phyloP scores from a whole-genome alignment of 345 rosid species.

The Corchorus olitorius region DNA sequence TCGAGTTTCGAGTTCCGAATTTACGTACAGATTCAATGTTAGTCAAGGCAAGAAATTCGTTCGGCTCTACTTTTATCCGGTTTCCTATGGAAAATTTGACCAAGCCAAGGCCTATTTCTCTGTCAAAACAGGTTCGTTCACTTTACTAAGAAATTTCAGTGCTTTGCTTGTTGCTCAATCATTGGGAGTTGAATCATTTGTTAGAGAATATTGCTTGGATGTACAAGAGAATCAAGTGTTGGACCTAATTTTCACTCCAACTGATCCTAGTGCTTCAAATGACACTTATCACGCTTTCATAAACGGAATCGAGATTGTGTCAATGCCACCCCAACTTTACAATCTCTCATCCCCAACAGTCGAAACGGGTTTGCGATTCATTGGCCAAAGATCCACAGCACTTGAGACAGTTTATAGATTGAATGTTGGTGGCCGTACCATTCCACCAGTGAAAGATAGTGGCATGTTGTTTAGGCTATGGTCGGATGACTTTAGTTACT shows the following conservation, averaged over 20 bases:
- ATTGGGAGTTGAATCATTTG: neutral
- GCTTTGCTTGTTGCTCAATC: neutral
- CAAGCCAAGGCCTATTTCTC: neutral
- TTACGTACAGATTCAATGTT: neutral
- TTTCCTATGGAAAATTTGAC: neutral
- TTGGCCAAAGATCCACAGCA: too few relatives aligned
- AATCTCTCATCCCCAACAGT: too few relatives aligned
- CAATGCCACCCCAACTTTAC: neutral
- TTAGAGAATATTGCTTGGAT: neutral
- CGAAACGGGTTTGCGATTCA: too few relatives aligned
- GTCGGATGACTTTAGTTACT: too few relatives aligned
- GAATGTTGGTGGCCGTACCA: too few relatives aligned
- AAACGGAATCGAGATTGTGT: neutral
- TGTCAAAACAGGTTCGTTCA: neutral
- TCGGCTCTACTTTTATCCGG: neutral
- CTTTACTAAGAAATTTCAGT: neutral
- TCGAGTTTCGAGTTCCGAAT: neutral
- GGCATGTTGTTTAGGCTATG: too few relatives aligned
- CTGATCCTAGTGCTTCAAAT: neutral
- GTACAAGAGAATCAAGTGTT: neutral
- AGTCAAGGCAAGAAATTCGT: neutral
- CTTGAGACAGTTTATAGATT: too few relatives aligned
- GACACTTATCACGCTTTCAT: neutral
- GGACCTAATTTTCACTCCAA: neutral
- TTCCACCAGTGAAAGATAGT: too few relatives aligned